Evolutionary conservation across 2,329 filamentous ascomycete genomes (phyloP).

Genomic region (Penicillium sp.): DNA sequence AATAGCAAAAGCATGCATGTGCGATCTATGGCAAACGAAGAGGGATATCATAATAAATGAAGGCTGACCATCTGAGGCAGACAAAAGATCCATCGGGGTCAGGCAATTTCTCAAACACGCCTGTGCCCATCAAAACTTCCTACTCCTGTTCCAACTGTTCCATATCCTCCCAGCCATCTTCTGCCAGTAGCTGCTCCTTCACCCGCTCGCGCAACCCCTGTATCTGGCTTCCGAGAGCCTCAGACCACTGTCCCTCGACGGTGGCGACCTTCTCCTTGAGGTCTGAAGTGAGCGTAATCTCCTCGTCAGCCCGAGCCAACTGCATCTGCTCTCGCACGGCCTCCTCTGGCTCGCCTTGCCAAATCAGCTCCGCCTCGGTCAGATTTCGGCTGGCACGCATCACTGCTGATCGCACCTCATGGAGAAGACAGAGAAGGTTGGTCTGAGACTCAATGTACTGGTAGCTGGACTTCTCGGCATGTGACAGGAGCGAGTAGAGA

Average conservation of each 20-base stretch:
- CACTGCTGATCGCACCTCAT: constrained; percentile 79
- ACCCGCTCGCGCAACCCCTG: constrained; percentile 68
- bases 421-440: constrained; percentile 80
- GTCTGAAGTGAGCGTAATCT: constrained; percentile 68
- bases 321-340: constrained; percentile 45
- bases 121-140: constrained; percentile 24
- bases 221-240: constrained; percentile 74
- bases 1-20: constrained; percentile 7
- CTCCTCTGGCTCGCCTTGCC: constrained; percentile 39
- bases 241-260: constrained; percentile 85
- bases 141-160: constrained; percentile 46
- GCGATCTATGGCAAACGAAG: constrained; percentile 19
- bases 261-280: constrained; percentile 88
- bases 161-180: constrained; percentile 83
- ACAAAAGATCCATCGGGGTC: constrained; percentile 2
- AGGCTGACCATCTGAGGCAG: background rate
- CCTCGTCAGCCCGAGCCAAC: constrained; percentile 60
- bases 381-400: constrained; percentile 63
- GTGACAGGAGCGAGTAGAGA: constrained; percentile 73
- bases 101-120: background rate
- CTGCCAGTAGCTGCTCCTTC: constrained; percentile 63
- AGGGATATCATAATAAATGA: constrained; percentile 18
- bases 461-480: constrained; percentile 87
- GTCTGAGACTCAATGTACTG: constrained; percentile 96
- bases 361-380: constrained; percentile 58